Percentiles rank a stretch among this genome's conserved stretches.
Conservation (phyloP, 257 asterid genomes). For the Solanum infundibuliforme region DNA sequence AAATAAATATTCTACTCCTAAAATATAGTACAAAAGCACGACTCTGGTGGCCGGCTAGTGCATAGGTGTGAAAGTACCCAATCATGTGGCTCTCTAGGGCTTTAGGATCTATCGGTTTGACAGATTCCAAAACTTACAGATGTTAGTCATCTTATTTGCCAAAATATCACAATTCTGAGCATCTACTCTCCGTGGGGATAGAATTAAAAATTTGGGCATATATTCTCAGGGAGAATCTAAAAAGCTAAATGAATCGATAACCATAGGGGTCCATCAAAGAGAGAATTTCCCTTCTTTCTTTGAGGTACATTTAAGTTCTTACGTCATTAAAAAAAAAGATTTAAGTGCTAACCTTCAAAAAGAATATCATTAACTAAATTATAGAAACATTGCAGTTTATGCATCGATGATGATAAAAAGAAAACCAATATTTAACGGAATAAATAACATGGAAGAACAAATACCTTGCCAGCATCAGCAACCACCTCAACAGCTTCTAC, state of each 20-base stretch:
- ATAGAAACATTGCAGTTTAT: not conserved
- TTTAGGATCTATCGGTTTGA: not conserved
- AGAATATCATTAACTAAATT: not conserved
- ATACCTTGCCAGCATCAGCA: conserved; percentile 88
- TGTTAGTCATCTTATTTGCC: not conserved
- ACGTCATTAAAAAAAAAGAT: not conserved
- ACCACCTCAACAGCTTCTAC: conserved; percentile 87
- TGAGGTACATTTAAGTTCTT: not conserved
- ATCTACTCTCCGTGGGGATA: not conserved
- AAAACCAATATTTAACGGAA: not conserved
- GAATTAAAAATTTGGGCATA: not conserved
- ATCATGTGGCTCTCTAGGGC: not conserved
- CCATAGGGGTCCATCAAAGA: not conserved
- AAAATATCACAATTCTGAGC: not conserved
- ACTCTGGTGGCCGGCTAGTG: not conserved
- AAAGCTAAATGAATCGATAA: not conserved
- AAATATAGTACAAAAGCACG: not conserved
- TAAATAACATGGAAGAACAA: not conserved
- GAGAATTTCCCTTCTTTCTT: not conserved
- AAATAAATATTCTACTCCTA: not conserved
- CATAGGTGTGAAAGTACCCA: not conserved
- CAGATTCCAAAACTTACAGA: not conserved
- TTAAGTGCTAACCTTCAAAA: not conserved
- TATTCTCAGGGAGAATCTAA: not conserved
- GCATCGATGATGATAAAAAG: not conserved